phyloP scores from a whole-genome alignment of 768 basidiomycete species.

The Multifurca ochricompacta region DNA sequence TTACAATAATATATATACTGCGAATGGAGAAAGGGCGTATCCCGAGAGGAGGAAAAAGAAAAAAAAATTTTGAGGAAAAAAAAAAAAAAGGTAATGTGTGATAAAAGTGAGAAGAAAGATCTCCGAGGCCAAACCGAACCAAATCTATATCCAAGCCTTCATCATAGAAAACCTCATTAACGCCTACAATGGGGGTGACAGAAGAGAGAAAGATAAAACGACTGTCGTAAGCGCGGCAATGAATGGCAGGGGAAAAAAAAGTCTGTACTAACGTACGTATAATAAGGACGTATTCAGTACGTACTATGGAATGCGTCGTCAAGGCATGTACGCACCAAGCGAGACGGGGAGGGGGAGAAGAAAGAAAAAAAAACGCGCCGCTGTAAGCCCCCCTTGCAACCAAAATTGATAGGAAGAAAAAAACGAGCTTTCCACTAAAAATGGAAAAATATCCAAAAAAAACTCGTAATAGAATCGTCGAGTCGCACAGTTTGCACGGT shows the following conservation, averaged over 20 bases:
- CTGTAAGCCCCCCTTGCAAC: not conserved
- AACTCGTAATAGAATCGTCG: not conserved
- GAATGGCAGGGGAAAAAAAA: not conserved
- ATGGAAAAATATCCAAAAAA: not conserved
- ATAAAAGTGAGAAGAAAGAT: too few relatives aligned
- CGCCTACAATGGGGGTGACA: too few relatives aligned
- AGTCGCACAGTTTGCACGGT: too few relatives aligned
- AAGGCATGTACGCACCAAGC: not conserved
- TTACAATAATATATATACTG: too few relatives aligned
- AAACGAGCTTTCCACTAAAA: constrained; percentile 6
- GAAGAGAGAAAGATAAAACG: too few relatives aligned
- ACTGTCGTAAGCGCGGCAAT: not conserved
- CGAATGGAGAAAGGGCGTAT: too few relatives aligned
- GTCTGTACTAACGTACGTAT: not conserved
- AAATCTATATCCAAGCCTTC: too few relatives aligned
- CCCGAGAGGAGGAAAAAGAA: too few relatives aligned
- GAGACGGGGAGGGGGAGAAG: not conserved
- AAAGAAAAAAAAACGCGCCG: not conserved
- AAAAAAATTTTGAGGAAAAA: too few relatives aligned
- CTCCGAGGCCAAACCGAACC: too few relatives aligned
- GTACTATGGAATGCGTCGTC: not conserved
- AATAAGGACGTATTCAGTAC: not conserved
- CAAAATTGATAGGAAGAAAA: not conserved
- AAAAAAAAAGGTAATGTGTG: too few relatives aligned
- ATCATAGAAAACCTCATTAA: too few relatives aligned